phyloP scores from a whole-genome alignment of 2,329 filamentous ascomycete species.

The Sporothrix brasiliensis region DNA sequence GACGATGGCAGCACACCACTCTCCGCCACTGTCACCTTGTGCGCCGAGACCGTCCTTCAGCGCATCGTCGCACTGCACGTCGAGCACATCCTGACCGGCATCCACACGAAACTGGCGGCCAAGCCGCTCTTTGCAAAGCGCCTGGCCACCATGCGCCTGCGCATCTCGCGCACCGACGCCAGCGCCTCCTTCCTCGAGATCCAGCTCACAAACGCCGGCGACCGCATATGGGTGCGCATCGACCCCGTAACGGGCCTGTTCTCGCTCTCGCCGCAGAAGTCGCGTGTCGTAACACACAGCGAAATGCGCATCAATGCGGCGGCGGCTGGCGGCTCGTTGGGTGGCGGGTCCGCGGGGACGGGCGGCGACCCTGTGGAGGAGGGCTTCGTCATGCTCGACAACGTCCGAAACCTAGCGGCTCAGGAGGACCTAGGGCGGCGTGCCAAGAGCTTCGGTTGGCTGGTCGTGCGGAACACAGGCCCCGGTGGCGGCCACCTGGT shows the following conservation, averaged over 20 bases:
- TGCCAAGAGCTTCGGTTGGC: slow-evolving; percentile 68
- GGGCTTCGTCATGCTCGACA: slow-evolving; percentile 60
- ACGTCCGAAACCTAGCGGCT: slow-evolving; percentile 63
- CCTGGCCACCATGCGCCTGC: slow-evolving; percentile 61
- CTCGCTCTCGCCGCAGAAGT: slow-evolving; percentile 67
- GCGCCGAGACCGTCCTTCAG: slow-evolving; percentile 72
- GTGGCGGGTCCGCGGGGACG: neutral
- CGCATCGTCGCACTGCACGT: slow-evolving; percentile 75
- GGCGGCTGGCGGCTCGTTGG: neutral
- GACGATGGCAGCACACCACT: neutral
- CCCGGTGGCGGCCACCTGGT: slow-evolving; percentile 47
- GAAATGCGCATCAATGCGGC: slow-evolving; percentile 66
- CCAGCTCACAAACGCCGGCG: slow-evolving; percentile 64
- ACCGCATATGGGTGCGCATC: slow-evolving; percentile 64
- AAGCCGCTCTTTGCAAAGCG: slow-evolving; percentile 64
- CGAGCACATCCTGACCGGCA: slow-evolving; percentile 68
- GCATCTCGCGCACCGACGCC: slow-evolving; percentile 63
- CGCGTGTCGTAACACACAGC: slow-evolving; percentile 56
- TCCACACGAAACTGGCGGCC: slow-evolving; percentile 62
- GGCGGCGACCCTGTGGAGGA: slow-evolving; percentile 56
- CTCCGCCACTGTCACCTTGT: slow-evolving; percentile 55
- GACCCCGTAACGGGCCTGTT: slow-evolving; percentile 80
- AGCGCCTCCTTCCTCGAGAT: slow-evolving; percentile 68
- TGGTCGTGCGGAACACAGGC: slow-evolving; percentile 46
- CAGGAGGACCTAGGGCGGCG: slow-evolving; percentile 64